Conservation (phyloP, 2,329 filamentous ascomycete species). For the Phialemonium atrogriseum region DNA sequence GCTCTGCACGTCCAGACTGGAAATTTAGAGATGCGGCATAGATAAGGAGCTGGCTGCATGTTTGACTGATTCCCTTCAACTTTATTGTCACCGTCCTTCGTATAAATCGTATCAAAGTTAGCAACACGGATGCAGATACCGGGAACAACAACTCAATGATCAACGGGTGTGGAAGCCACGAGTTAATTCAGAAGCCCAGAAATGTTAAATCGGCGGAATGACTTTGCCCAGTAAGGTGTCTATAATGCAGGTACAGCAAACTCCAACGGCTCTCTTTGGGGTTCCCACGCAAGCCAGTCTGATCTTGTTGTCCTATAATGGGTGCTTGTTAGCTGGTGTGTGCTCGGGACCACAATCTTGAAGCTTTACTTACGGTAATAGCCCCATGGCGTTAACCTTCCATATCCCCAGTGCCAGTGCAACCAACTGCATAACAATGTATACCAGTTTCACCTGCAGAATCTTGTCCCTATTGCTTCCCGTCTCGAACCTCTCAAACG, state of each 20-base stretch:
- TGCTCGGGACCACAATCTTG: slow-evolving; percentile 5
- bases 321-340: too few species aligned
- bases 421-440: slow-evolving; percentile 77
- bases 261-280: slow-evolving; percentile 60
- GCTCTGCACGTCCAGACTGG: too few species aligned
- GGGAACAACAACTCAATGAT: too few species aligned
- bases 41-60: too few species aligned
- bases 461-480: slow-evolving; percentile 66
- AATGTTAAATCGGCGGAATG: not conserved
- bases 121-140: too few species aligned
- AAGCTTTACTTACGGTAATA: slow-evolving; percentile 65
- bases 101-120: too few species aligned
- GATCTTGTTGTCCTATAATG: slow-evolving; percentile 82
- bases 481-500: slow-evolving; percentile 88
- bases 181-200: not conserved
- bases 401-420: slow-evolving; percentile 81
- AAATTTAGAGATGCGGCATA: too few species aligned
- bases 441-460: slow-evolving; percentile 77
- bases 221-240: too few species aligned
- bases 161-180: too few species aligned
- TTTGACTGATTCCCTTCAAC: too few species aligned
- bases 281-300: slow-evolving; percentile 97
- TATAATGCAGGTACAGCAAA: slow-evolving; percentile 55
- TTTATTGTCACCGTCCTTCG: too few species aligned
- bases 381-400: slow-evolving; percentile 95